phyloP scores from a whole-genome alignment of 805 yeast genomes.

The Candida glaebosa region DNA sequence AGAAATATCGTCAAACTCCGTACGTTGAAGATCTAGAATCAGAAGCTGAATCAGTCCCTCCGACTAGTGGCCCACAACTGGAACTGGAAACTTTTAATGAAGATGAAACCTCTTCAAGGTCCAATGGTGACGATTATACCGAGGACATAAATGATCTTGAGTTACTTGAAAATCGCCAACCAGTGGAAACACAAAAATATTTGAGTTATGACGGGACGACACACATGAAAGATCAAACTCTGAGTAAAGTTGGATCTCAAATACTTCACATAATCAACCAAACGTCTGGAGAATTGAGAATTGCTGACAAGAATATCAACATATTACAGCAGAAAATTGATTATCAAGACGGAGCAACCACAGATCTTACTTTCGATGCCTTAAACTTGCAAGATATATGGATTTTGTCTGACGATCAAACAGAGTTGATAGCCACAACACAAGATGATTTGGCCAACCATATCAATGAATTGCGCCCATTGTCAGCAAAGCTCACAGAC shows the following conservation, averaged over 20 bases:
- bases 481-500: constrained; percentile 1
- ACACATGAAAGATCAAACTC: background rate
- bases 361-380: constrained; percentile 5
- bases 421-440: background rate
- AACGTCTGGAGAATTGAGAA: constrained; percentile 23
- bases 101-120: background rate
- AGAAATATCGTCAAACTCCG: background rate
- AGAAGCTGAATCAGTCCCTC: background rate
- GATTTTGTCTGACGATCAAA: constrained; percentile 13
- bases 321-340: constrained; percentile 12
- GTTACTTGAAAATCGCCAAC: background rate
- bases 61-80: background rate
- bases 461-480: background rate
- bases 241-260: constrained; percentile 12
- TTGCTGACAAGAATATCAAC: constrained; percentile 19
- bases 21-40: background rate
- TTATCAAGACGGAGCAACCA: constrained; percentile 6
- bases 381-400: constrained; percentile 13
- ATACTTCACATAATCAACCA: constrained; percentile 19
- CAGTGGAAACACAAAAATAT: constrained; percentile 3
- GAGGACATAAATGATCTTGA: background rate
- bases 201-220: constrained; percentile 6
- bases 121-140: background rate
- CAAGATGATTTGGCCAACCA: background rate
- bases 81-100: background rate